phyloP scores from a whole-genome alignment of 345 rosid genomes.

The Eucalyptus viminalis region DNA sequence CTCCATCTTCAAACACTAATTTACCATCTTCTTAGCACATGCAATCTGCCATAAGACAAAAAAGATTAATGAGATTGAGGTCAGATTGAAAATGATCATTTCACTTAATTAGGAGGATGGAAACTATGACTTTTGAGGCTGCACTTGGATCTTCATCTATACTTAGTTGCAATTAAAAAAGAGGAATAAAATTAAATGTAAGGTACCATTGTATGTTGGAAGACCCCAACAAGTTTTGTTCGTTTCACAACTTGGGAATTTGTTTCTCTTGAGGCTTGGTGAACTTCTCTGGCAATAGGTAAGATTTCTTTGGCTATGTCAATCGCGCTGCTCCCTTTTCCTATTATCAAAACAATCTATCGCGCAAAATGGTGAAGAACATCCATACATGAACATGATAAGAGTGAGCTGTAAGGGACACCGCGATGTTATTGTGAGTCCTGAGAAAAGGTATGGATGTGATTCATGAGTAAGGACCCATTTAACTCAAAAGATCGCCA shows the following conservation, averaged over 20 bases:
- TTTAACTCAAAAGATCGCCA: neutral
- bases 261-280: neutral
- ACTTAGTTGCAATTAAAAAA: neutral
- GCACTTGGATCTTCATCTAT: neutral
- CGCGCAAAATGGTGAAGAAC: neutral
- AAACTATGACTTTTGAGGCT: neutral
- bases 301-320: neutral
- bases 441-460: neutral
- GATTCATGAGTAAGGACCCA: neutral
- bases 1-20: neutral
- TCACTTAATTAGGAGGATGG: neutral
- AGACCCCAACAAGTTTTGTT: neutral
- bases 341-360: neutral
- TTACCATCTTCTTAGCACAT: neutral
- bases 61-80: neutral
- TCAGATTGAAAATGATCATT: neutral
- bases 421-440: neutral
- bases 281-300: neutral
- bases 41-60: neutral
- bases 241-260: neutral
- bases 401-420: neutral
- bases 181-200: neutral
- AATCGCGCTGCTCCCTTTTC: neutral
- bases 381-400: neutral
- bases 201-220: neutral